Evolutionary conservation across 129 eudicot genomes (phyloP).

Genomic region (Solidago caesia): DNA sequence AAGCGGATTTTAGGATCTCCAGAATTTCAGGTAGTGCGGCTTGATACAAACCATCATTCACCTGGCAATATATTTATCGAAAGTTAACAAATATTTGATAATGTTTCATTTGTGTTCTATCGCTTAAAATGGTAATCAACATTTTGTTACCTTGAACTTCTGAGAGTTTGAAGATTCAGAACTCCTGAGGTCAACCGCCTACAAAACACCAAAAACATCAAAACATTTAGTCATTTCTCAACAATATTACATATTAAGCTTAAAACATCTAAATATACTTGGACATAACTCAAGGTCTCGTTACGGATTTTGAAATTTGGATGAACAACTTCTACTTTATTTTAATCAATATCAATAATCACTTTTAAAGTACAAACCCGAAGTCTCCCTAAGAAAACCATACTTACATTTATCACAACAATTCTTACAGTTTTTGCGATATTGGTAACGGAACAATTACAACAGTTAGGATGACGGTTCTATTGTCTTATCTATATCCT

Average conservation of each 20-base stretch:
- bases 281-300: too few species aligned
- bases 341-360: too few species aligned
- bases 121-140: background rate
- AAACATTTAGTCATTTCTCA: background rate
- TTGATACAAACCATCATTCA: constrained; percentile 46
- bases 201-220: constrained; percentile 21
- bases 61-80: constrained; percentile 28
- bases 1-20: constrained; percentile 63
- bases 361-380: too few species aligned
- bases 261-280: too few species aligned
- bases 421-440: background rate
- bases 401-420: background rate
- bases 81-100: background rate
- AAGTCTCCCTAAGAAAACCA: background rate
- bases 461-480: background rate
- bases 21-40: constrained; percentile 74
- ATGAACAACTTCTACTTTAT: too few species aligned
- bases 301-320: too few species aligned
- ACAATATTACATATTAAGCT: background rate
- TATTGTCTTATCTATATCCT: too few species aligned
- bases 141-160: constrained; percentile 45
- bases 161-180: constrained; percentile 44
- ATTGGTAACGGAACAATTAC: background rate
- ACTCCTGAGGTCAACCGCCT: constrained; percentile 83
- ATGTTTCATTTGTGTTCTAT: background rate